Base-by-base conservation (phyloP, 129 eudicot genomes). In the Daucus carota region DNA sequence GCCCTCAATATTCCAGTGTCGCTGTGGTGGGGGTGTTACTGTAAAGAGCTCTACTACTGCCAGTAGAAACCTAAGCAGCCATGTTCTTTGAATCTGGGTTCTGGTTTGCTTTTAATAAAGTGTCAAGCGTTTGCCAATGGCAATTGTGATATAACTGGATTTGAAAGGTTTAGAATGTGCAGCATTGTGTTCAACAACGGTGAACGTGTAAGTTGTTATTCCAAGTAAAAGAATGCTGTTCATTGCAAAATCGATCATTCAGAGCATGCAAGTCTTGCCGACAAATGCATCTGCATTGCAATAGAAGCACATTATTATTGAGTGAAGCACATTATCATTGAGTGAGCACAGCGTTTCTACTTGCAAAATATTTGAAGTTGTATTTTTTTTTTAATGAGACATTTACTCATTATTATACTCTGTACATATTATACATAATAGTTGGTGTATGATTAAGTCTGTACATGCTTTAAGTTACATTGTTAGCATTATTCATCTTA, bases 221-320 rank as follows among this genome's bases (percentile, higher is more conserved):
- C 42, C 69, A 62, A 87, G 81, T 77, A 85, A 89, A 41, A 81
- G 60, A 17, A 82, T 72, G 77, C 81, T 81, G 89, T 89, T 85
- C 91, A 87, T 86, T 57, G 71, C 88, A 0, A 90, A 90, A 65
- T 90, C 86, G n/a, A 88, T 79, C 88, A 86, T 74, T 41, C 89
- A 81, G 47, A 90, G 36, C 20, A 65, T 18, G 38, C 31, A 65
- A 26, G 41, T 65, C 40, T 65, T 31, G 9, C 70, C 70, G 31
- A 14, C 38, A n/a, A 26, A 65, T 65, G 70, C 14, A 41, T 31
- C 41, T 65, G 41, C 70, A 31, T 65, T 3, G 16, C 59, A 48
- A 17, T 48, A 5, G 26, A 48, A 48, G 2, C 59, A 48, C 54
- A 47, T 16, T 47, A n/a, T n/a, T n/a, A n/a, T n/a, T n/a, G n/a